These are phyloP conservation scores for Trichosporon faecale DNA, from an alignment of 1,284 basidiomycete genomes.

Conservation along the genomic window DNA sequence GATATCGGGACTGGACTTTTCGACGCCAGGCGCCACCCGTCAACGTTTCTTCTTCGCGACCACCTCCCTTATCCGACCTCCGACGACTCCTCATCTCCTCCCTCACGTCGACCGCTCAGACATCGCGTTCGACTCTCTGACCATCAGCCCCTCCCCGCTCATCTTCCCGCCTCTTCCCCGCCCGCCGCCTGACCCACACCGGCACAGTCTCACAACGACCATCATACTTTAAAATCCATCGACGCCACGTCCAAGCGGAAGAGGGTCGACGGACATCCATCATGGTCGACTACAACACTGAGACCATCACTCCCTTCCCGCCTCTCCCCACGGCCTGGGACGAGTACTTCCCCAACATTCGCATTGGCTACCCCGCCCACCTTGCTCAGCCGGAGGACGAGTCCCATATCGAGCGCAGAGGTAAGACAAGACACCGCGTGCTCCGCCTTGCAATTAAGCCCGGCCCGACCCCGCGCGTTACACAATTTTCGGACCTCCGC, in stretches of 20 bases:
- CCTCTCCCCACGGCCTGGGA: background rate
- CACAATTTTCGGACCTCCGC: background rate
- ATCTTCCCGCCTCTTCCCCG: too few relatives aligned
- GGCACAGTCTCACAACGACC: background rate
- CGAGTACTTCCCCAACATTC: constrained; percentile 11
- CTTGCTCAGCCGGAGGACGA: background rate
- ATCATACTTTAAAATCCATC: background rate
- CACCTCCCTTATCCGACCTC: background rate
- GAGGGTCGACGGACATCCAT: background rate
- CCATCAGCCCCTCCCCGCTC: background rate
- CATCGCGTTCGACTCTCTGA: background rate
- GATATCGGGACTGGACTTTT: background rate
- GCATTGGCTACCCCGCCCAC: constrained; percentile 14
- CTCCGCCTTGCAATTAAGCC: background rate
- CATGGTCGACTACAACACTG: background rate
- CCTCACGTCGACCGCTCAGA: background rate
- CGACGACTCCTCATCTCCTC: background rate
- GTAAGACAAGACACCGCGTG: background rate
- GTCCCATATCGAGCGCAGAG: background rate
- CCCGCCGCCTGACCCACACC: background rate
- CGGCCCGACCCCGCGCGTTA: background rate
- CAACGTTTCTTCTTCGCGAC: background rate
- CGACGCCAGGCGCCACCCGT: background rate
- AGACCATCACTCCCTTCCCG: constrained; percentile 7
- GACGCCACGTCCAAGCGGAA: background rate